Evolutionary conservation across 495 filamentous ascomycete genomes (phyloP), one percentile per base, ranked within the genome.

Genomic region (Poronia punctata): DNA sequence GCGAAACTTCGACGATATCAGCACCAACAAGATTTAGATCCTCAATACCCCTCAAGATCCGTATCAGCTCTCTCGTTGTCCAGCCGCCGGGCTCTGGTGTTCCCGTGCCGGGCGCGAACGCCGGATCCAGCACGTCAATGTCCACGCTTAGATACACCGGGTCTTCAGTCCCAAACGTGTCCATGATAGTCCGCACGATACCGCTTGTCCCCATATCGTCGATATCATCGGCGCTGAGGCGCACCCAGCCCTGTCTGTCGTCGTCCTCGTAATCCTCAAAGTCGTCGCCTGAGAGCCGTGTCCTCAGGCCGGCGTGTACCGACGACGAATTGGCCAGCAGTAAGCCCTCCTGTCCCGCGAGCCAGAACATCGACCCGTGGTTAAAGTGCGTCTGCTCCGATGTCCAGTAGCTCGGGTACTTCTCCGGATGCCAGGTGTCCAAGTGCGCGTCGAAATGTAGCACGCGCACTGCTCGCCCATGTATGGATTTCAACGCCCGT

Each of bases 291-390:
- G 76, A 78, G 17, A 92, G 62, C 0, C 85, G 62, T 0, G 83
- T 90, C 17, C 84, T 73, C 26, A 92, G 68, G 1, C 86, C 85
- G 1, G 83, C 86, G 56, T 92, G 86, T 12, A 86, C 82, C 12
- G 77, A 83, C 2, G 57, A 79, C 12, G 76, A 71, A 1, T 22
- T 29, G 3, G 73, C 79, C 14, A 61, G 57, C 30, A 90, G 76
- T 17, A 90, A 60, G 0, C 83, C 83, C 58, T 90, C 86, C 17
- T 77, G 74, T 32, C 75, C 77, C 2, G 86, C 86, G 34, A 87
- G 71, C 76, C 83, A 85, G 70, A 93, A 92, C 77, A 90, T 88
- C 33, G 71, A 80, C 3, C 86, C 86, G 59, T 93, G 86, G 54
- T 80, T 90, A 65, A 90, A 93, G 43, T 76, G 70, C 7, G 75